Percentiles rank a stretch among this genome's conserved stretches.
Evolutionary conservation across 441 rosid genomes (phyloP).

Genomic region (Pelargonium myrrhifolium): DNA sequence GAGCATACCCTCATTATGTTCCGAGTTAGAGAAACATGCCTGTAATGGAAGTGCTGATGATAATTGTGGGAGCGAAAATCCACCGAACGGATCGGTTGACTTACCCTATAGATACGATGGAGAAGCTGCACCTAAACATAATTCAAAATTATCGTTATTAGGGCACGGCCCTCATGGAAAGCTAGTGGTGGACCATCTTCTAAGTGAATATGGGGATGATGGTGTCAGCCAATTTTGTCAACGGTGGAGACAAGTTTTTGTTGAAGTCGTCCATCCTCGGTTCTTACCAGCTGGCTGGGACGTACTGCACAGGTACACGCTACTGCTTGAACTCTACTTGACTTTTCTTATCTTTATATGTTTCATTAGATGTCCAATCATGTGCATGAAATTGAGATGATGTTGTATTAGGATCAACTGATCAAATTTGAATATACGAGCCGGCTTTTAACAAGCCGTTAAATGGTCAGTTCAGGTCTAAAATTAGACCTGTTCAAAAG

Average conservation of each 20-base stretch:
- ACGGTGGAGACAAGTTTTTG: constrained; percentile 88
- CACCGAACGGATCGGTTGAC: constrained; percentile 23
- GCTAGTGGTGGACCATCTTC: constrained; percentile 64
- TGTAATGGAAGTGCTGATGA: constrained; percentile 25
- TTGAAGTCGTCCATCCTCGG: constrained; percentile 66
- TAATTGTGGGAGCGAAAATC: constrained; percentile 16
- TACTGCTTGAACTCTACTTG: not conserved
- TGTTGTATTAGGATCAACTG: not conserved
- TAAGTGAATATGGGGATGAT: constrained; percentile 58
- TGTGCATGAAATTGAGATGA: not conserved
- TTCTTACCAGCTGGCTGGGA: constrained; percentile 92
- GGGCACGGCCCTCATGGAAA: constrained; percentile 98
- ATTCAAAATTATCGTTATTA: constrained; percentile 60
- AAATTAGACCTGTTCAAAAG: too few relatives aligned
- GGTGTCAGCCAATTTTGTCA: constrained; percentile 72
- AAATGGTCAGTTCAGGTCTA: too few relatives aligned
- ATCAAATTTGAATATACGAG: too few relatives aligned
- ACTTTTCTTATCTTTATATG: not conserved
- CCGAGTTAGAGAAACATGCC: constrained; percentile 22
- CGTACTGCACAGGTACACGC: constrained; percentile 64
- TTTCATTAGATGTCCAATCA: not conserved
- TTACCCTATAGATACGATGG: constrained; percentile 27
- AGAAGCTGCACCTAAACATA: constrained; percentile 29
- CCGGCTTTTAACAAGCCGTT: too few relatives aligned
- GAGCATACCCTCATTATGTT: constrained; percentile 14